Conservation (phyloP, 371 early-diverging fungal genomes). For the Mortierella sp. region DNA sequence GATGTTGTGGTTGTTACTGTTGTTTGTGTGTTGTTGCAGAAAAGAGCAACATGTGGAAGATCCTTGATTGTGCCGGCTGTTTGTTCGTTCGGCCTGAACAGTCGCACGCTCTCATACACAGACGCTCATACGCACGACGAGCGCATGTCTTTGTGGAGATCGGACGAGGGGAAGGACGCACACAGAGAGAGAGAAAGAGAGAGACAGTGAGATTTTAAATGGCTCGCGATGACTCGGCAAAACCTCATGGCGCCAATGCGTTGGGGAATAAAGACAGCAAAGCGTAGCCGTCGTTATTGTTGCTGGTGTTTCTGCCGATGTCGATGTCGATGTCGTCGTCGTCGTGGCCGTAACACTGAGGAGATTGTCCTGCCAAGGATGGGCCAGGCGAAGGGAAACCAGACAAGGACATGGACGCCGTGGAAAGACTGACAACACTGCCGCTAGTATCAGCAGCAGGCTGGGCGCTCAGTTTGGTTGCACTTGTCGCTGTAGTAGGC, state of each 20-base stretch:
- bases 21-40: neutral
- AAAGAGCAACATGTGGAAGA: neutral
- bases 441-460: neutral
- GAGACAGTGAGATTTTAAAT: neutral
- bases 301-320: no score
- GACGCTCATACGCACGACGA: neutral
- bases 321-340: no score
- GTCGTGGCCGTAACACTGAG: neutral
- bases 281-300: neutral
- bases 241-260: neutral
- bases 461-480: neutral
- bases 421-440: slow-evolving; percentile 11
- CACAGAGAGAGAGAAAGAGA: neutral
- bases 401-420: slow-evolving; percentile 4
- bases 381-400: neutral
- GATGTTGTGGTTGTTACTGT: neutral
- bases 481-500: neutral
- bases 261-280: neutral
- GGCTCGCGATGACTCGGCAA: slow-evolving; percentile 1
- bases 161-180: neutral
- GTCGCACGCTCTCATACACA: neutral
- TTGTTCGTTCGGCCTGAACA: neutral
- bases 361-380: neutral
- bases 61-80: neutral
- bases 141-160: slow-evolving; percentile 2